phyloP scores from a whole-genome alignment of 2,329 filamentous ascomycete species.

The Penicillium sp. region DNA sequence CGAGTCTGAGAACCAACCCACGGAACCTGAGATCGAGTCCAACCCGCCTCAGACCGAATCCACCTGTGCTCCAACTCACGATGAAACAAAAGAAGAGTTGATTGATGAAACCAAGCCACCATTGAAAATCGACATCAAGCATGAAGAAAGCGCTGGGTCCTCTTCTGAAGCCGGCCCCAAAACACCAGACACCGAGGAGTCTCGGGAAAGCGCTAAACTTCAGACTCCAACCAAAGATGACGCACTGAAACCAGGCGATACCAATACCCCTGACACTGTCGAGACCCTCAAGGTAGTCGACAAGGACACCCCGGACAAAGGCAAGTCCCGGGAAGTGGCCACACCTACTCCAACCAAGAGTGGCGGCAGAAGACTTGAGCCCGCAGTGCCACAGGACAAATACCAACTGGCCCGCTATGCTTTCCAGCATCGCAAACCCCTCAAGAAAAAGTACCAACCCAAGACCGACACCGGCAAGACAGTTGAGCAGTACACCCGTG shows the following conservation, averaged over 20 bases:
- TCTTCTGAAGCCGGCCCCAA: neutral
- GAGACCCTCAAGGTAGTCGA: neutral
- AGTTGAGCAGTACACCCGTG: constrained; percentile 8
- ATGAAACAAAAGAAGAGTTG: neutral
- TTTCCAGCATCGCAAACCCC: constrained; percentile 5
- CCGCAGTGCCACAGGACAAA: constrained; percentile 1
- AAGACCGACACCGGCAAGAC: constrained; percentile 7
- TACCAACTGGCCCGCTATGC: neutral
- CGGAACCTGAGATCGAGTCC: neutral
- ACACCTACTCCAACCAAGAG: neutral
- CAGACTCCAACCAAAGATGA: neutral
- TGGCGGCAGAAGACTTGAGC: neutral
- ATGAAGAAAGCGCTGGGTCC: neutral
- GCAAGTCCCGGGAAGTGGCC: neutral
- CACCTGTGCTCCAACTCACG: neutral
- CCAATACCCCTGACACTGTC: neutral
- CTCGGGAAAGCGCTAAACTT: neutral
- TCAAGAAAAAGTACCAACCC: constrained; percentile 6
- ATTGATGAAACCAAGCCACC: neutral
- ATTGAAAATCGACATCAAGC: neutral
- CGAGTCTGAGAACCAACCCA: neutral
- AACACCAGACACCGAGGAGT: constrained; percentile 6
- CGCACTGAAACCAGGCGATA: neutral
- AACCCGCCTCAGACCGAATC: neutral
- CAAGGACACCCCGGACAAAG: neutral